phyloP scores from a whole-genome alignment of 441 rosid genomes.

The Syzygium malaccense region DNA sequence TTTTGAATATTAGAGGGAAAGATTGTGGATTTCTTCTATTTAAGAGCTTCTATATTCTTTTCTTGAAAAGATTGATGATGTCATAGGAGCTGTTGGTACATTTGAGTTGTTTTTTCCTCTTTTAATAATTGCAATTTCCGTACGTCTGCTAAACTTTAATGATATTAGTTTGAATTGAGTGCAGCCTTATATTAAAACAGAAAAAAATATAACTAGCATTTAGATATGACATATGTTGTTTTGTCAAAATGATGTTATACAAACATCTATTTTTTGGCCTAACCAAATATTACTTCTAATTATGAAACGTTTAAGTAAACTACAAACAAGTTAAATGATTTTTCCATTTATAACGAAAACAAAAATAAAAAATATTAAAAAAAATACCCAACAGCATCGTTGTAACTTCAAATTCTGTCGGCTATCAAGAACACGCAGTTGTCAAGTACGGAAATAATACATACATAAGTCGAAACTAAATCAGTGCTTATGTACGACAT shows the following conservation, averaged over 20 bases:
- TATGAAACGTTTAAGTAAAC: background rate
- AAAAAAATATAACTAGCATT: background rate
- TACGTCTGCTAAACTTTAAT: background rate
- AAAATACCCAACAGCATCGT: background rate
- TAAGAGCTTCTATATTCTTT: background rate
- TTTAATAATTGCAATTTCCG: background rate
- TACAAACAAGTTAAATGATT: background rate
- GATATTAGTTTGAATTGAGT: background rate
- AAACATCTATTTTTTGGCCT: background rate
- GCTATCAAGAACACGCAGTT: background rate
- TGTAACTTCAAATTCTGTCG: background rate
- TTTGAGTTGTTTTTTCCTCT: background rate
- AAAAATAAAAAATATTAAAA: background rate
- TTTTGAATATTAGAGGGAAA: background rate
- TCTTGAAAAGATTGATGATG: background rate
- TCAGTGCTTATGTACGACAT: background rate
- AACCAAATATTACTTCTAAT: background rate
- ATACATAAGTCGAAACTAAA: background rate
- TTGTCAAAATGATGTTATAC: background rate
- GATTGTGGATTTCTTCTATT: background rate
- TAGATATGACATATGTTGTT: background rate
- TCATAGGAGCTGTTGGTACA: background rate
- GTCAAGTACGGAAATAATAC: background rate
- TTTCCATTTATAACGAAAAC: background rate
- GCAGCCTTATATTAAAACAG: background rate